Evolutionary conservation across 192 early-diverging fungal genomes (phyloP).

Genomic region (Entomortierella beljakovae): DNA sequence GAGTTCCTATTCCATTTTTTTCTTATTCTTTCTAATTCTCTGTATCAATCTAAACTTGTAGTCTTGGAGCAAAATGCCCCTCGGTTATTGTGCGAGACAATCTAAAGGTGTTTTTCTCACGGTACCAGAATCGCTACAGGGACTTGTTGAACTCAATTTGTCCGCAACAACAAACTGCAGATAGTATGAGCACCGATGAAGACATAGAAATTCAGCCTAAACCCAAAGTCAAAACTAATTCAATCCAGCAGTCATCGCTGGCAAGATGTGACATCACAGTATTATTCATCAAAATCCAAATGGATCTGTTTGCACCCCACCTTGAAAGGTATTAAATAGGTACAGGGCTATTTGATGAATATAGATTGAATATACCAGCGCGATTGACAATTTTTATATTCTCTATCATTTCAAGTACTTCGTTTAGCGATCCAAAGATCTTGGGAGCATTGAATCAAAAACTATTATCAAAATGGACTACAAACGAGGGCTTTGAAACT

Average conservation of each 20-base stretch:
- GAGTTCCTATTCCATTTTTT: not conserved
- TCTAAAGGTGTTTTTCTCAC: conserved; percentile 62
- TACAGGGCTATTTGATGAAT: not conserved
- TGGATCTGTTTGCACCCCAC: conserved; percentile 46
- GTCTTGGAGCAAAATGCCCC: conserved; percentile 64
- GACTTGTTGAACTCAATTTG: conserved; percentile 23
- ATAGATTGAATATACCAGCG: not conserved
- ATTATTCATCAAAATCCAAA: conserved; percentile 50
- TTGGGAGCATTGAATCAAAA: conserved; percentile 44
- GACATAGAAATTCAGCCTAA: conserved; percentile 24
- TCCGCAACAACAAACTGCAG: not conserved
- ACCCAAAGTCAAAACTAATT: not conserved
- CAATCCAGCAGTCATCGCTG: conserved; percentile 14
- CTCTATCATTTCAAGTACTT: conserved; percentile 10
- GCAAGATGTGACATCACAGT: conserved; percentile 25
- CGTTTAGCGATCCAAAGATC: conserved; percentile 22
- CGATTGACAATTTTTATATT: not conserved
- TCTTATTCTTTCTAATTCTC: not conserved
- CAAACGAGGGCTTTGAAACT: conserved; percentile 10
- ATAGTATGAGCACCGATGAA: conserved; percentile 16
- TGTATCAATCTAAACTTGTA: conserved; percentile 7
- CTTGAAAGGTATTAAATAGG: conserved; percentile 27
- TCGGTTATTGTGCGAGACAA: conserved; percentile 63
- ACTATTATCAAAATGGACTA: conserved; percentile 10
- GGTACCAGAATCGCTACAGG: conserved; percentile 54